phyloP scores from a whole-genome alignment of 306 rosid species.

The Glycine soja region DNA sequence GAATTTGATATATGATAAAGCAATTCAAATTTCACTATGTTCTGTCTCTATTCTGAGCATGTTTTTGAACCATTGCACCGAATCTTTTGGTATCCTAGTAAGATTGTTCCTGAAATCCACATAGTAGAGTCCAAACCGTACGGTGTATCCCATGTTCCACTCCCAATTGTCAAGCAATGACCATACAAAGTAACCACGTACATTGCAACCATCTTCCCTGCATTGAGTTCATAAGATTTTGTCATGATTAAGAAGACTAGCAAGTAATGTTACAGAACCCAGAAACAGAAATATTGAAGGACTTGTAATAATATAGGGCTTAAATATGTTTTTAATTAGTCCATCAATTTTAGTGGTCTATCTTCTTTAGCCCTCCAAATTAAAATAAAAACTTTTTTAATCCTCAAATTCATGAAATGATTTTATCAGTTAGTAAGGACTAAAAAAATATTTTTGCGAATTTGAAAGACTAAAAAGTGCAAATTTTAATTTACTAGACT shows the following conservation, averaged over 20 bases:
- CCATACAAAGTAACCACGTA: conserved; percentile 91
- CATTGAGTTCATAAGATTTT: conserved; percentile 30
- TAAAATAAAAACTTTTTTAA: too few relatives aligned
- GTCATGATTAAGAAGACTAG: conserved; percentile 33
- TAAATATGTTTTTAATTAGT: too few relatives aligned
- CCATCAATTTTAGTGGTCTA: too few relatives aligned
- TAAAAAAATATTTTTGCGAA: too few relatives aligned
- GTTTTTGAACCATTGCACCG: conserved; percentile 78
- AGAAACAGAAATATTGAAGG: conserved; percentile 1
- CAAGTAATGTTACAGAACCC: background rate
- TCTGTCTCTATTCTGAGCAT: conserved; percentile 60
- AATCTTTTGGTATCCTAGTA: conserved; percentile 84
- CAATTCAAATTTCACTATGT: conserved; percentile 40
- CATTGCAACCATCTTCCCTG: conserved; percentile 84
- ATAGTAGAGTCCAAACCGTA: conserved; percentile 88
- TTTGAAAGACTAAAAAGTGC: too few relatives aligned
- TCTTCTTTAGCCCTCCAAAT: too few relatives aligned
- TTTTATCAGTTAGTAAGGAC: too few relatives aligned
- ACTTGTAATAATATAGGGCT: background rate
- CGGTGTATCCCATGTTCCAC: conserved; percentile 90
- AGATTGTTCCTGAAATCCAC: conserved; percentile 88
- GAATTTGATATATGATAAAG: background rate
- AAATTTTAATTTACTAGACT: too few relatives aligned
- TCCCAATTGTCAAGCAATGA: conserved; percentile 97
- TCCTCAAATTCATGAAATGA: too few relatives aligned